A percentile compares a stretch with the other conserved stretches of the same genome.
These are phyloP conservation scores for Neonectria hederae DNA, from an alignment of 2,329 filamentous ascomycete genomes.

Conservation along the genomic window DNA sequence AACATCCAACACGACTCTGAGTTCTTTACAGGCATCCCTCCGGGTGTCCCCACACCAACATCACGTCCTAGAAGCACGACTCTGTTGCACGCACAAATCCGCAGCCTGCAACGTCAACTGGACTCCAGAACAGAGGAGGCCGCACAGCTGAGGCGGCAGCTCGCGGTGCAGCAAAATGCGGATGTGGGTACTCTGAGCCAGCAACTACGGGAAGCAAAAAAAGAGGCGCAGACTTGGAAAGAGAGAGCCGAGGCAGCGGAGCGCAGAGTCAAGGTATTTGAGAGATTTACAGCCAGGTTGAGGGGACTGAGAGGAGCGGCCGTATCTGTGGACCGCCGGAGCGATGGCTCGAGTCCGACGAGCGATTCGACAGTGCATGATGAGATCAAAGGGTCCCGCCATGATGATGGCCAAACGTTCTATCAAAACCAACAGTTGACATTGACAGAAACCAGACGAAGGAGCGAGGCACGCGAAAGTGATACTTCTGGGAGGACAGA, in stretches of 20 bases:
- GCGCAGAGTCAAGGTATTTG: conserved; percentile 58
- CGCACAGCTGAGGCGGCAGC: conserved; percentile 54
- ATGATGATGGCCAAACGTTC: neutral
- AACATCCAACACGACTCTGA: conserved; percentile 17
- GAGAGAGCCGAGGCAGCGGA: conserved; percentile 66
- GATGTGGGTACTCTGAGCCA: conserved; percentile 59
- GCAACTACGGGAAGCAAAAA: conserved; percentile 53
- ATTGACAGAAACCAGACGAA: neutral
- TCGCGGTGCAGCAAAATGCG: conserved; percentile 55
- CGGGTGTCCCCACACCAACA: conserved; percentile 20
- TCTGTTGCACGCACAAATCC: conserved; percentile 59
- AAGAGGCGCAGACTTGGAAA: conserved; percentile 58
- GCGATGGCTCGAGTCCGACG: neutral
- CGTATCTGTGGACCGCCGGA: conserved; percentile 5
- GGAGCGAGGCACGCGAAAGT: conserved; percentile 19
- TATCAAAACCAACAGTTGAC: conserved; percentile 8
- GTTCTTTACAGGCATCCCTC: neutral
- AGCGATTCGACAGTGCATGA: neutral
- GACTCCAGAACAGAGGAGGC: conserved; percentile 57
- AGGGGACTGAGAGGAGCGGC: conserved; percentile 44
- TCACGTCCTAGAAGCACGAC: conserved; percentile 44
- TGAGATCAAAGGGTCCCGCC: neutral
- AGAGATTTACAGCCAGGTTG: conserved; percentile 52
- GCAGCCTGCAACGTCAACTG: conserved; percentile 59
- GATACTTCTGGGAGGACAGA: conserved; percentile 39